Conservation (phyloP, 2,329 filamentous ascomycete species). For the Colletotrichum lentis region DNA sequence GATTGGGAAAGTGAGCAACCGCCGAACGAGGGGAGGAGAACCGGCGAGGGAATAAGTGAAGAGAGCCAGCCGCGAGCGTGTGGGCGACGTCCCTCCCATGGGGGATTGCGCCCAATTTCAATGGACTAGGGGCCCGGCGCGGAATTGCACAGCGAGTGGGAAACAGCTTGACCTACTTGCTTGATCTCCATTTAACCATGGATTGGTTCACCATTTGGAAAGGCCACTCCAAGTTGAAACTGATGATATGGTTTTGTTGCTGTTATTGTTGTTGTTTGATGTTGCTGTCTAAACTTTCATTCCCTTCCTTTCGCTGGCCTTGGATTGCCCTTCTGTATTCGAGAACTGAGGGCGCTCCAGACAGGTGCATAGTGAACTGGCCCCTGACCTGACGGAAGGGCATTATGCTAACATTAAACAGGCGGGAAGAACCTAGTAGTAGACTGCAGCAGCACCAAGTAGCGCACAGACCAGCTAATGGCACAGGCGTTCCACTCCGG, state of each 20-base stretch:
- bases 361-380: slow-evolving; percentile 7
- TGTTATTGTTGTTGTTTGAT: neutral
- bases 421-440: neutral
- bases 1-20: slow-evolving; percentile 25
- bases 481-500: slow-evolving; percentile 26
- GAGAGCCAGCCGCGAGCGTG: slow-evolving; percentile 10
- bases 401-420: slow-evolving; percentile 14
- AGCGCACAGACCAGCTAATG: slow-evolving; percentile 27
- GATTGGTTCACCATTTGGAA: neutral
- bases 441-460: neutral
- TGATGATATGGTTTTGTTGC: neutral
- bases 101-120: slow-evolving; percentile 30
- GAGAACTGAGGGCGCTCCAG: neutral
- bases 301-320: neutral
- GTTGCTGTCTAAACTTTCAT: neutral
- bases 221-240: neutral
- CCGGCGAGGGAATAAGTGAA: neutral
- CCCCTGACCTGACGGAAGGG: neutral
- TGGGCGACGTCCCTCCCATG: slow-evolving; percentile 2
- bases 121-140: slow-evolving; percentile 31
- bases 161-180: slow-evolving; percentile 1
- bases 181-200: neutral
- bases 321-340: neutral
- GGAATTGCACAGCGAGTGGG: slow-evolving; percentile 24
- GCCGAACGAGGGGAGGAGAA: slow-evolving; percentile 1